These are phyloP conservation scores for Setaria italica DNA, from an alignment of 202 grass and related monocot genomes.

Conservation along the genomic window DNA sequence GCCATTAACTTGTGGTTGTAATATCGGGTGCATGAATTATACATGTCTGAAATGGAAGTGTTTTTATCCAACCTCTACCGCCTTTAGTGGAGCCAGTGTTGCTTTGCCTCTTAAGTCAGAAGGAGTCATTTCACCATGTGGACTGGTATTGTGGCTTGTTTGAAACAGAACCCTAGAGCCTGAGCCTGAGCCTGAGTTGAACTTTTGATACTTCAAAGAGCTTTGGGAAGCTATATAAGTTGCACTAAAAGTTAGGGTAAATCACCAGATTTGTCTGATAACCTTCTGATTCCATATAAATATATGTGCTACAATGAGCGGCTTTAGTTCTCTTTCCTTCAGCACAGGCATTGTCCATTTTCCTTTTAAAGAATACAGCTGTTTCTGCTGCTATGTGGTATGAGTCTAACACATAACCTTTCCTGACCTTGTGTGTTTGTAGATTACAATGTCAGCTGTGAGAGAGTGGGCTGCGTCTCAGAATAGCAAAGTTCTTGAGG, in stretches of 20 bases:
- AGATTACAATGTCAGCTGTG: conserved; percentile 99
- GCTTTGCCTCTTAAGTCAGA: conserved; percentile 9
- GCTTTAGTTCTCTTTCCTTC: conserved; percentile 16
- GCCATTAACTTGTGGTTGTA: conserved; percentile 35
- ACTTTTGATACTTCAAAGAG: background rate
- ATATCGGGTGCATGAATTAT: background rate
- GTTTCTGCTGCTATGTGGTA: conserved; percentile 1
- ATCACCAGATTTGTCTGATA: background rate
- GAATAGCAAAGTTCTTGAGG: conserved; percentile 88
- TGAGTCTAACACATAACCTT: no score
- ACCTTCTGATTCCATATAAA: conserved; percentile 30
- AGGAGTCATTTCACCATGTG: conserved; percentile 14
- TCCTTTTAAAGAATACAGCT: conserved; percentile 11
- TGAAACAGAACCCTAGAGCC: background rate
- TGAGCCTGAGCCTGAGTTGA: background rate
- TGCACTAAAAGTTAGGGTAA: background rate
- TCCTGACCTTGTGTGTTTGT: conserved; percentile 24
- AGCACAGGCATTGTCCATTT: background rate
- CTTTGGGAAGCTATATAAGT: conserved; percentile 29
- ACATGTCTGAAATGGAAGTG: background rate
- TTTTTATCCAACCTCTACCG: conserved; percentile 21
- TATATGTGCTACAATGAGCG: conserved; percentile 14
- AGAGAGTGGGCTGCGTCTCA: conserved; percentile 99
- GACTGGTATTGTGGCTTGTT: background rate
- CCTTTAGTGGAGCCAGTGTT: background rate